Evolutionary conservation across 441 rosid species (phyloP).

Genomic region (Adansonia grandidieri): DNA sequence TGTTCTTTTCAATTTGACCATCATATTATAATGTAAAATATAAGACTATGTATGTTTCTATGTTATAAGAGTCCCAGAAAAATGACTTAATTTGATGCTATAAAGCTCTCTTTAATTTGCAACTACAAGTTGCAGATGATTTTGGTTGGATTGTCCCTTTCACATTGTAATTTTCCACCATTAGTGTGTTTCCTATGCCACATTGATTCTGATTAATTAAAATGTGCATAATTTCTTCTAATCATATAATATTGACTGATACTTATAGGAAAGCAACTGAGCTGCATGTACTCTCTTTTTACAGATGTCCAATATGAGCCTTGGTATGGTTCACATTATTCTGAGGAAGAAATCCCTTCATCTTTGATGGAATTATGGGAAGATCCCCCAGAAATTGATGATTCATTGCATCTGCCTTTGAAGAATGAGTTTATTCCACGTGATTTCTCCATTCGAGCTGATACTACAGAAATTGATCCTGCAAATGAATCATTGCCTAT

Average conservation of each 20-base stretch:
- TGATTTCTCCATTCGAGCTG: constrained; percentile 76
- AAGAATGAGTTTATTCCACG: constrained; percentile 85
- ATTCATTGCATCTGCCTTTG: constrained; percentile 70
- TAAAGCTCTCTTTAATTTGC: constrained; percentile 9
- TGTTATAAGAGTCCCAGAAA: neutral
- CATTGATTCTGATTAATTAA: neutral
- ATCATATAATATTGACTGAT: neutral
- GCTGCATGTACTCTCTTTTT: constrained; percentile 28
- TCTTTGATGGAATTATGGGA: constrained; percentile 76
- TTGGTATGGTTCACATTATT: constrained; percentile 83
- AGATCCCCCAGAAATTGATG: constrained; percentile 77
- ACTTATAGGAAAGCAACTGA: constrained; percentile 17
- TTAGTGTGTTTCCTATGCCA: neutral
- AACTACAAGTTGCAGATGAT: neutral
- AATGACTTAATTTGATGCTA: constrained; percentile 12
- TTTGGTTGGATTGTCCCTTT: constrained; percentile 1
- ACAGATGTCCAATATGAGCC: constrained; percentile 80
- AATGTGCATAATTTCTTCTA: neutral
- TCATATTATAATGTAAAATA: neutral
- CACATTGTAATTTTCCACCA: neutral
- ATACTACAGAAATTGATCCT: constrained; percentile 36
- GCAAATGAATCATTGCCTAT: constrained; percentile 51
- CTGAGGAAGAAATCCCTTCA: constrained; percentile 74
- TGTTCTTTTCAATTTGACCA: neutral
- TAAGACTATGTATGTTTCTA: constrained; percentile 1